Base-by-base conservation (phyloP, 1,139 yeast species). In the Pichia sp. region DNA sequence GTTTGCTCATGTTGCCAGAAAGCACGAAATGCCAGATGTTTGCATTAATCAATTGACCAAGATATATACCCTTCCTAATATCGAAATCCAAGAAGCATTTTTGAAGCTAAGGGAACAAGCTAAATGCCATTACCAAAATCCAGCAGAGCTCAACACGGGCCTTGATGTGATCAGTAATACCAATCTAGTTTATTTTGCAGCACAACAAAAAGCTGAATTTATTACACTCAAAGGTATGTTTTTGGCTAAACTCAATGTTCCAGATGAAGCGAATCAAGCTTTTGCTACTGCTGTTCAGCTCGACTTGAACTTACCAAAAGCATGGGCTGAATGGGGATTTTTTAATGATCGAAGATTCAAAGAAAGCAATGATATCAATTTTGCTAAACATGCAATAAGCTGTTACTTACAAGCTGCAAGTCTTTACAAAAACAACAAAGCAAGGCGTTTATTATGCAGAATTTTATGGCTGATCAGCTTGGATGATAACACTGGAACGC, bases 281-380 rank as follows among this genome's bases (percentile, higher is more conserved):
- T 93, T 93, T 72, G 96, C 98, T 1, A 87, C 97, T 1, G 96
- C 99, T 3, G 98, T 95, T 23, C 98, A 93, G 68, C 84, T 91
- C 55, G 99, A 95, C 65, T 78, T 91, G 61, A 89, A 90, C 62
- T 72, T 93, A 51, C 96, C 99, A 2, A 93, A 93, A 65, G 99
- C 99, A 0, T 95, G 99, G 99, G 98, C 98, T 1, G 98, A 95
- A 68, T 95, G 99, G 99, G 99, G 99, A 56, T 82, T 83, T 66
- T 95, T 90, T 71, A 93, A 90, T 66, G 99, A 95, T 61, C 81
- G 85, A 46, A 75, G 96, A 48, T 85, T 89, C 68, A 87, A 88
- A 61, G 96, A 89, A 60, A 85, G 84, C 59, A 80, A 76, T 48
- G 96, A 89, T 62, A 82, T 88, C 73, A 82, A 83, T 26, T 87